Percentiles rank a stretch among this genome's conserved stretches.
Conservation (phyloP, 192 early-diverging fungal genomes). For the Diversispora epigaea region DNA sequence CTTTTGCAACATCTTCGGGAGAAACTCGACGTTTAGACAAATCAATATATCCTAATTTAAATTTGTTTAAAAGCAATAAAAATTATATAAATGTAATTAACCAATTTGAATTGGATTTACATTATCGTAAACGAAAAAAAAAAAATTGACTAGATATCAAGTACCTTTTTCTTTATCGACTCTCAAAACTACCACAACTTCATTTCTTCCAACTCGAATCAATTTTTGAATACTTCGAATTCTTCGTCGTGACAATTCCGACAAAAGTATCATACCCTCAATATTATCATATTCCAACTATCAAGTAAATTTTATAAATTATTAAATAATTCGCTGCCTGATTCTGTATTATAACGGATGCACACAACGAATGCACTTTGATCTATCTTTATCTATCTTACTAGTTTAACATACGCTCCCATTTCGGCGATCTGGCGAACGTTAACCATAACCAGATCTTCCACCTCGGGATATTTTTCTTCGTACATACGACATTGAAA, state of each 20-base stretch:
- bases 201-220: constrained; percentile 88
- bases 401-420: constrained; percentile 93
- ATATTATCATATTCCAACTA: constrained; percentile 93
- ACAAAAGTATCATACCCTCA: constrained; percentile 95
- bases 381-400: constrained; percentile 27
- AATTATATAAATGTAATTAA: no score
- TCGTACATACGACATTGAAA: constrained; percentile 92
- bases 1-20: constrained; percentile 83
- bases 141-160: background rate
- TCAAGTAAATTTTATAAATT: background rate
- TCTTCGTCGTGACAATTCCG: constrained; percentile 90
- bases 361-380: background rate
- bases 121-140: constrained; percentile 4
- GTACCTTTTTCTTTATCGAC: constrained; percentile 96
- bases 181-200: constrained; percentile 89
- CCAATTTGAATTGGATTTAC: no score
- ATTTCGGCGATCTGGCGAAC: constrained; percentile 93
- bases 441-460: constrained; percentile 96
- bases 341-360: no score
- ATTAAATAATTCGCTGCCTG: background rate
- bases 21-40: constrained; percentile 92
- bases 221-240: constrained; percentile 96
- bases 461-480: constrained; percentile 87
- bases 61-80: no score
- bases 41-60: constrained; percentile 87